These are phyloP conservation scores for Houttuynia cordata DNA, from an alignment of 164 flowering plant genomes.

Conservation along the genomic window DNA sequence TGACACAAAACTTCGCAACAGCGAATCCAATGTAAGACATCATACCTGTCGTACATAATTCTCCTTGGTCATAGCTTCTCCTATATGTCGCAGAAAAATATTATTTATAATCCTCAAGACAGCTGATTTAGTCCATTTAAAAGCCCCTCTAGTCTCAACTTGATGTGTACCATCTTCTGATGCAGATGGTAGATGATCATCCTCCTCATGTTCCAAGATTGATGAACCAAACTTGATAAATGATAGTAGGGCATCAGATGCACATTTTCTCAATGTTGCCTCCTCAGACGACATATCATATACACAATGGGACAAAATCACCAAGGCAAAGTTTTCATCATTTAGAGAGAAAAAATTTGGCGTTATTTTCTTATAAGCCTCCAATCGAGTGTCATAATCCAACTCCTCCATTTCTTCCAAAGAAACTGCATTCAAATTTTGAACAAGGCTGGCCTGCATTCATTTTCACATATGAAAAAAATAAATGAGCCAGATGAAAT, in stretches of 20 bases:
- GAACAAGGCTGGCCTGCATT: conserved; percentile 57
- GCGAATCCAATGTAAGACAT: too few species aligned
- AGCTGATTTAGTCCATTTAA: conserved; percentile 38
- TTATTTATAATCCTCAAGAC: conserved; percentile 38
- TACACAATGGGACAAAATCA: conserved; percentile 65
- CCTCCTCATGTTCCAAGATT: conserved; percentile 21
- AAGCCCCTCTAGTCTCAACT: conserved; percentile 7
- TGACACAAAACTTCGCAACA: too few species aligned
- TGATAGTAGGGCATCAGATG: conserved; percentile 42
- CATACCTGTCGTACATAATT: conserved; percentile 50
- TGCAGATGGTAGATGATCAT: conserved; percentile 7
- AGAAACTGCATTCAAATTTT: conserved; percentile 62
- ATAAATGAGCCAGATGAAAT: not conserved
- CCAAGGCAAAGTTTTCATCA: conserved; percentile 40
- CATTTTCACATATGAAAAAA: not conserved
- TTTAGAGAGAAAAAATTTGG: conserved; percentile 28
- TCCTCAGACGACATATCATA: conserved; percentile 77
- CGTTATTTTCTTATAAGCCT: conserved; percentile 54
- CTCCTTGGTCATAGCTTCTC: conserved; percentile 51
- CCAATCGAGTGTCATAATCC: conserved; percentile 58
- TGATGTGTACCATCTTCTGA: not conserved
- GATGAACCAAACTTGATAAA: conserved; percentile 53
- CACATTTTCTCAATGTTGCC: conserved; percentile 61
- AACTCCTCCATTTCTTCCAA: conserved; percentile 46
- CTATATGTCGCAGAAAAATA: conserved; percentile 63